phyloP scores from a whole-genome alignment of 768 basidiomycete genomes.

The Leucosporidium creatinivorum region DNA sequence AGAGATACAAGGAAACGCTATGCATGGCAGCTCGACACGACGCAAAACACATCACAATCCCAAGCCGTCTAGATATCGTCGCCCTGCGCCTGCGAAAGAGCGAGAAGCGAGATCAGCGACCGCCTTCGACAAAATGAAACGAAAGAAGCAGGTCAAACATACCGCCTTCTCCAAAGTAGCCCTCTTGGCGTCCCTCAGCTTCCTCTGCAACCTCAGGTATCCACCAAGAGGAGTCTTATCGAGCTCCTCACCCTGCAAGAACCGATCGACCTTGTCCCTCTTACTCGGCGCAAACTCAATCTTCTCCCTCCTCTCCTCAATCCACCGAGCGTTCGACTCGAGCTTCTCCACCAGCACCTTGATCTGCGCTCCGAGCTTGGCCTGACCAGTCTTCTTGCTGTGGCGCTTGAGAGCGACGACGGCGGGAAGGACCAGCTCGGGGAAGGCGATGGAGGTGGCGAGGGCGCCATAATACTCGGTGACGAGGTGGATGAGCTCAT shows the following conservation, averaged over 20 bases:
- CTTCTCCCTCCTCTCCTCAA: conserved; percentile 60
- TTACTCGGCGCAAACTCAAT: conserved; percentile 71
- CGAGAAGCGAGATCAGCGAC: too few relatives aligned
- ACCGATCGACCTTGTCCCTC: conserved; percentile 60
- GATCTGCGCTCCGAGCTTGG: conserved; percentile 45
- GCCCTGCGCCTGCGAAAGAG: too few relatives aligned
- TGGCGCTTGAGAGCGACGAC: conserved; percentile 62
- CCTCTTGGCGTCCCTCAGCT: conserved; percentile 57
- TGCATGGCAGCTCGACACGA: too few relatives aligned
- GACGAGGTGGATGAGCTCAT: conserved; percentile 70
- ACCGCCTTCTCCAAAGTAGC: conserved; percentile 41
- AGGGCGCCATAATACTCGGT: conserved; percentile 72
- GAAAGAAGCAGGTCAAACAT: not conserved
- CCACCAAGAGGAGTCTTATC: conserved; percentile 65
- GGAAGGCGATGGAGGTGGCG: conserved; percentile 83
- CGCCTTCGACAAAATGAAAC: not conserved
- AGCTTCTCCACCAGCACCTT: conserved; percentile 78
- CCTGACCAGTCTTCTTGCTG: conserved; percentile 54
- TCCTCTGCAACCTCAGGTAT: conserved; percentile 63
- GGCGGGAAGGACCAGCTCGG: conserved; percentile 78
- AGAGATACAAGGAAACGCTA: too few relatives aligned
- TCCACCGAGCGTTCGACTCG: conserved; percentile 74
- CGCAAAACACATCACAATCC: too few relatives aligned
- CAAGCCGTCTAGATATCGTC: too few relatives aligned
- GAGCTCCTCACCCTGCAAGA: conserved; percentile 48